phyloP scores from a whole-genome alignment of 2,329 filamentous ascomycete genomes.

The Colletotrichum sp. region DNA sequence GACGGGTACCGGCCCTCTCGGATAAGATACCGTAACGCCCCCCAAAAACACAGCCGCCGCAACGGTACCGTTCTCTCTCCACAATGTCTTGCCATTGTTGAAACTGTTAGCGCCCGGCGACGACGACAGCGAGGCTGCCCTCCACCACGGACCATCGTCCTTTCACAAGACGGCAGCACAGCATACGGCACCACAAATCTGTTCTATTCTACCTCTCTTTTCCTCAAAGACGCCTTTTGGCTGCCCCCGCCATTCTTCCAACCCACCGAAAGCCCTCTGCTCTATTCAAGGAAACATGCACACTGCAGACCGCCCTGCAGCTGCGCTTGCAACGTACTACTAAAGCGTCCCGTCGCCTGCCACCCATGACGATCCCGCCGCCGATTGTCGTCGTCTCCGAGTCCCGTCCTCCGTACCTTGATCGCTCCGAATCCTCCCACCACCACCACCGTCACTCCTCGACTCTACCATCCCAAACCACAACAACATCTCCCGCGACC shows the following conservation, averaged over 20 bases:
- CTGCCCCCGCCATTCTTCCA: background rate
- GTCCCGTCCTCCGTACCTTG: slow-evolving; percentile 10
- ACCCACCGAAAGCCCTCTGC: background rate
- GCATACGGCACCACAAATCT: background rate
- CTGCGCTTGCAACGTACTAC: background rate
- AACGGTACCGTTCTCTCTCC: slow-evolving; percentile 20
- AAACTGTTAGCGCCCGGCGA: slow-evolving; percentile 14
- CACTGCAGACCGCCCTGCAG: background rate
- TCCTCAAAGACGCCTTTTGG: slow-evolving; percentile 13
- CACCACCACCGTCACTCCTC: background rate
- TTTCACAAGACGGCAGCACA: slow-evolving; percentile 7
- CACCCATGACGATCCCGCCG: slow-evolving; percentile 20
- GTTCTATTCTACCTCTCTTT: background rate
- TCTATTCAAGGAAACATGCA: slow-evolving; percentile 10
- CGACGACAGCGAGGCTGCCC: slow-evolving; percentile 6
- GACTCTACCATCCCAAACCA: background rate
- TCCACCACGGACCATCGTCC: slow-evolving; percentile 14
- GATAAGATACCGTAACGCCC: slow-evolving; percentile 3
- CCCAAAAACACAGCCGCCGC: slow-evolving; percentile 7
- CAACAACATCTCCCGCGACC: background rate
- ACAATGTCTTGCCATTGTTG: slow-evolving; percentile 16
- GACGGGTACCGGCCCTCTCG: slow-evolving; percentile 6
- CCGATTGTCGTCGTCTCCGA: slow-evolving; percentile 12
- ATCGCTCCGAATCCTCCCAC: background rate
- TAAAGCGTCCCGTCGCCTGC: slow-evolving; percentile 10